These are phyloP conservation scores for Leccinum subtestaceum DNA, from an alignment of 768 basidiomycete genomes.

Conservation along the genomic window DNA sequence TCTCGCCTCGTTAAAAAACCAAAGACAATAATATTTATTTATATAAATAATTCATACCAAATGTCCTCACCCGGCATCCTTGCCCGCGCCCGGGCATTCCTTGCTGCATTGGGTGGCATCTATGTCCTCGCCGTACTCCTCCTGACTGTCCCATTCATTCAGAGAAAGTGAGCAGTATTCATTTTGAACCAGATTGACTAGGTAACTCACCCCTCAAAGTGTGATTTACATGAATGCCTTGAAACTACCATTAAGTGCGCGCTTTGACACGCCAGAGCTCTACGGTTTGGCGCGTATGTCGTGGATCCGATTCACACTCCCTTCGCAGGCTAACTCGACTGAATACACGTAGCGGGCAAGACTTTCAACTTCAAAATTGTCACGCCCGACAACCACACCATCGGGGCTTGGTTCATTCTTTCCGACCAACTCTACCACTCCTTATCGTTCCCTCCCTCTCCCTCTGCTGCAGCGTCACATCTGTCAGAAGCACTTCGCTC, in stretches of 20 bases:
- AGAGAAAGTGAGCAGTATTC: slow-evolving; percentile 55
- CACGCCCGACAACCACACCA: slow-evolving; percentile 71
- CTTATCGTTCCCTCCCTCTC: slow-evolving; percentile 39
- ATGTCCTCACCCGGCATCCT: slow-evolving; percentile 17
- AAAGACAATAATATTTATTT: not conserved
- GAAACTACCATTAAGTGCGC: slow-evolving; percentile 57
- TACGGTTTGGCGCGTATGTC: slow-evolving; percentile 79
- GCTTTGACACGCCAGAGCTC: slow-evolving; percentile 66
- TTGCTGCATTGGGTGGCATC: slow-evolving; percentile 44
- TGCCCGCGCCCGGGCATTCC: slow-evolving; percentile 28
- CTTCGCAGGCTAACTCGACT: not conserved
- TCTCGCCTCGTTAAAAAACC: too few relatives aligned
- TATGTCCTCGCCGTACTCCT: slow-evolving; percentile 54
- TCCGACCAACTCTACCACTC: slow-evolving; percentile 62
- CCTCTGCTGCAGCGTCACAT: slow-evolving; percentile 36
- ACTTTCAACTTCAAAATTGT: slow-evolving; percentile 66
- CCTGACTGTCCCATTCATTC: slow-evolving; percentile 60
- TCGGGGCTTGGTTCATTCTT: slow-evolving; percentile 87
- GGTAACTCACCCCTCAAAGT: slow-evolving; percentile 35
- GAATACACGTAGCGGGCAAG: slow-evolving; percentile 57
- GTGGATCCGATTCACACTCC: not conserved
- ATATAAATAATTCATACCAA: not conserved
- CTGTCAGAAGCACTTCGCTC: slow-evolving; percentile 53
- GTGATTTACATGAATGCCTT: slow-evolving; percentile 65
- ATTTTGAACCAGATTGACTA: slow-evolving; percentile 9